Conservation (phyloP, 2,329 filamentous ascomycete genomes). For the Aspergillus sp. region DNA sequence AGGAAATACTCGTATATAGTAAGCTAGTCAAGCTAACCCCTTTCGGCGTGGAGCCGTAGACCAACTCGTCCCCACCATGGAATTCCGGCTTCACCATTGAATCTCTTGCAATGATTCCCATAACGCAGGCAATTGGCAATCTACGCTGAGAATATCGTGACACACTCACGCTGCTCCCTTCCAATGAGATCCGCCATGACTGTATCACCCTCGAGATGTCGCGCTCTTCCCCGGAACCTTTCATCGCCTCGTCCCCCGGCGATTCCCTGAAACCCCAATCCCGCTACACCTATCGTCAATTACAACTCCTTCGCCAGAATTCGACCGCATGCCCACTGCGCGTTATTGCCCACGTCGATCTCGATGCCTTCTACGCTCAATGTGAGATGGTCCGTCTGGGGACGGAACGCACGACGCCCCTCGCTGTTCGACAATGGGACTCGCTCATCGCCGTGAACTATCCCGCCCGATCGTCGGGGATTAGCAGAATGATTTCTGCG, state of each 20-base stretch:
- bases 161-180: too few species aligned
- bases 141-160: too few species aligned
- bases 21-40: too few species aligned
- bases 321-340: constrained; percentile 72
- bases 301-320: constrained; percentile 69
- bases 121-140: too few species aligned
- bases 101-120: too few species aligned
- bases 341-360: constrained; percentile 84
- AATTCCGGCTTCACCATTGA: too few species aligned
- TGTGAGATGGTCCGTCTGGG: constrained; percentile 88
- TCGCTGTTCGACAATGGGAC: constrained; percentile 95
- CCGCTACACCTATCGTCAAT: constrained; percentile 77
- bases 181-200: not conserved
- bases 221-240: constrained; percentile 57
- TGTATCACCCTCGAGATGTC: constrained; percentile 19
- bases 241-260: constrained; percentile 30
- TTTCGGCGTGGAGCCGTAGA: too few species aligned
- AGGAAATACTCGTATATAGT: too few species aligned
- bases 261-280: constrained; percentile 46
- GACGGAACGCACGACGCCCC: constrained; percentile 67
- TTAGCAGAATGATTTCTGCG: constrained; percentile 73
- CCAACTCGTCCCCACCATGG: too few species aligned
- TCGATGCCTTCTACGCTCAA: constrained; percentile 97
- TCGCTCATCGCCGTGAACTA: constrained; percentile 97
- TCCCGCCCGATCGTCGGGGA: constrained; percentile 73